A percentile compares a stretch with the other conserved stretches of the same genome.
Evolutionary conservation across 768 basidiomycete genomes (phyloP).

Genomic region (Sarcodon sp.): DNA sequence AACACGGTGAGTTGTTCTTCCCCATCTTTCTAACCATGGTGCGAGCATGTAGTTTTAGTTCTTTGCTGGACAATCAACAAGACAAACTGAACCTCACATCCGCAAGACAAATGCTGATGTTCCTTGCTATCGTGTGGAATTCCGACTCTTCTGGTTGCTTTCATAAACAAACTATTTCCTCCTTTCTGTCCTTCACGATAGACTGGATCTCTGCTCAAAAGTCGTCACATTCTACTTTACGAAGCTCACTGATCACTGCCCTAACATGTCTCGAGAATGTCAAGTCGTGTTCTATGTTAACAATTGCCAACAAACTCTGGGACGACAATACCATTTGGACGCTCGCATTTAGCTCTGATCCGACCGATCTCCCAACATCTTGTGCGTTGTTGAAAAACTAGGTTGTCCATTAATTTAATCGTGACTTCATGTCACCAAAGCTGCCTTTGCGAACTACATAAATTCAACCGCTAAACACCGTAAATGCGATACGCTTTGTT

Average conservation of each 20-base stretch:
- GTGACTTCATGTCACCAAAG: slow-evolving; percentile 17
- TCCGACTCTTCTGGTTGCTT: slow-evolving; percentile 5
- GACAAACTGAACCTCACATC: background rate
- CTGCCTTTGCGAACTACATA: slow-evolving; percentile 33
- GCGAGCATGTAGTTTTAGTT: background rate
- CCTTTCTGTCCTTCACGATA: slow-evolving; percentile 12
- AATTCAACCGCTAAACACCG: slow-evolving; percentile 10
- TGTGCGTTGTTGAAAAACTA: slow-evolving; percentile 21
- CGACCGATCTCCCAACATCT: slow-evolving; percentile 22
- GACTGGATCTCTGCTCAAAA: slow-evolving; percentile 7
- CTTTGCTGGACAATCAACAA: background rate
- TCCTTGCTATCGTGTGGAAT: slow-evolving; percentile 24
- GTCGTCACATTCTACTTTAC: slow-evolving; percentile 12
- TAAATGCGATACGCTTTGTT: slow-evolving; percentile 21
- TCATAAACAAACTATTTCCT: slow-evolving; percentile 8
- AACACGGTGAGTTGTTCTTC: no score
- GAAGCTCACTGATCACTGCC: slow-evolving; percentile 22
- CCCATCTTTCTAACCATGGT: no score
- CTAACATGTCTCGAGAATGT: slow-evolving; percentile 15
- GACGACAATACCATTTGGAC: slow-evolving; percentile 25
- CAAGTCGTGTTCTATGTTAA: background rate
- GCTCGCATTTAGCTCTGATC: slow-evolving; percentile 15
- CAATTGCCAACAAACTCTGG: slow-evolving; percentile 1
- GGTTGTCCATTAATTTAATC: slow-evolving; percentile 1
- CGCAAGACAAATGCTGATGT: slow-evolving; percentile 9